Evolutionary conservation across 306 rosid genomes (phyloP).

Genomic region (Acacia melanoxylon): DNA sequence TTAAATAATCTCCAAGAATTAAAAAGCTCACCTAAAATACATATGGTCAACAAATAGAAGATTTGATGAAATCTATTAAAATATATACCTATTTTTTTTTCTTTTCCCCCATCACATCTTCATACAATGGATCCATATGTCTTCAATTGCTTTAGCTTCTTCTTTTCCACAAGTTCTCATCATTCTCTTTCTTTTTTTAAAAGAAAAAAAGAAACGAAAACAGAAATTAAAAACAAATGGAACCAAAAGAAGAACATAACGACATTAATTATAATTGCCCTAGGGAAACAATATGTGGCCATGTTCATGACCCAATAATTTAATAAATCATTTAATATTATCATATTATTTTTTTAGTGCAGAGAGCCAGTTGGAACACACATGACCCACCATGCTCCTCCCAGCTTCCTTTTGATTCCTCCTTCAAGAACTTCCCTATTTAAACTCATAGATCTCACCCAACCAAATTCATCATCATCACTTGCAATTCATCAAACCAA

Average conservation of each 20-base stretch:
- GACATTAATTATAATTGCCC: background rate
- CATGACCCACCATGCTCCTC: slow-evolving; percentile 39
- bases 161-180: slow-evolving; percentile 15
- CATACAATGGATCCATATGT: background rate
- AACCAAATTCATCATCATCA: background rate
- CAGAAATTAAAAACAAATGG: background rate
- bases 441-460: slow-evolving; percentile 20
- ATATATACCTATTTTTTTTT: slow-evolving; percentile 22
- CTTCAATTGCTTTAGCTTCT: background rate
- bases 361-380: slow-evolving; percentile 40
- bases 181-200: background rate
- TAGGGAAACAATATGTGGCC: background rate
- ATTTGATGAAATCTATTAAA: slow-evolving; percentile 36
- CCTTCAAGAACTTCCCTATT: background rate
- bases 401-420: slow-evolving; percentile 21
- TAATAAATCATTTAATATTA: background rate
- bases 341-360: background rate
- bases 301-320: background rate
- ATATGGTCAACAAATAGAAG: slow-evolving; percentile 24
- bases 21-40: slow-evolving; percentile 26
- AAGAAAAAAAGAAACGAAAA: background rate
- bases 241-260: background rate
- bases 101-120: background rate
- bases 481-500: background rate
- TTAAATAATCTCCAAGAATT: slow-evolving; percentile 22